Conservation (phyloP, 305 asterid genomes). For the Solanum chacoense region DNA sequence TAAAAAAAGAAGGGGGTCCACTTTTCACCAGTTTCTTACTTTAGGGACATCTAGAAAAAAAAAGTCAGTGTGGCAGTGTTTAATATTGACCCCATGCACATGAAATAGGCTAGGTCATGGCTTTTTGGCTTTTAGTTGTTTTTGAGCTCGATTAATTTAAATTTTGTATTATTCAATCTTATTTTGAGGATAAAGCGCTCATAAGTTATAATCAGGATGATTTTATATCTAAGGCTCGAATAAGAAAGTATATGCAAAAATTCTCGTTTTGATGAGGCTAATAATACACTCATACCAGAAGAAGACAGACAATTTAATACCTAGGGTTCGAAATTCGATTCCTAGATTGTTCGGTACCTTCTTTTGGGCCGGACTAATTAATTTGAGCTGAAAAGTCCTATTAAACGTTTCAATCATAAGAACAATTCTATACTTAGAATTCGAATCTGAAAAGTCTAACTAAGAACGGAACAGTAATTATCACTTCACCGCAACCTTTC, state of each 20-base stretch:
- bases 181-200: not conserved
- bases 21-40: constrained; percentile 8
- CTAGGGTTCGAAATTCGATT: no score
- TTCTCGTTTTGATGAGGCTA: not conserved
- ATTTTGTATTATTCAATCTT: not conserved
- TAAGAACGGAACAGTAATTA: not conserved
- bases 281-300: not conserved
- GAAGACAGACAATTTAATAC: not conserved
- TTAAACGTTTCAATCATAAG: not conserved
- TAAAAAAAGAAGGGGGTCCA: constrained; percentile 2
- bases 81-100: constrained; percentile 8
- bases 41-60: not conserved
- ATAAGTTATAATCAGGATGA: fast-evolving
- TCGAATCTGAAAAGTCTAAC: fast-evolving
- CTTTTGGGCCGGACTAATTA: not conserved
- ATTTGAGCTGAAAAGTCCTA: not conserved
- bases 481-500: not conserved
- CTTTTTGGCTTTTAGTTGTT: not conserved
- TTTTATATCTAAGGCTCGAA: not conserved
- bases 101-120: not conserved
- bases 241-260: not conserved
- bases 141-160: not conserved
- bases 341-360: not conserved
- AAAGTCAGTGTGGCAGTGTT: constrained; percentile 8
- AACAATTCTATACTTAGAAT: not conserved